Percentiles rank a stretch among this genome's conserved stretches.
phyloP scores from a whole-genome alignment of 2,329 filamentous ascomycete species.

The Thielaviopsis musarum region DNA sequence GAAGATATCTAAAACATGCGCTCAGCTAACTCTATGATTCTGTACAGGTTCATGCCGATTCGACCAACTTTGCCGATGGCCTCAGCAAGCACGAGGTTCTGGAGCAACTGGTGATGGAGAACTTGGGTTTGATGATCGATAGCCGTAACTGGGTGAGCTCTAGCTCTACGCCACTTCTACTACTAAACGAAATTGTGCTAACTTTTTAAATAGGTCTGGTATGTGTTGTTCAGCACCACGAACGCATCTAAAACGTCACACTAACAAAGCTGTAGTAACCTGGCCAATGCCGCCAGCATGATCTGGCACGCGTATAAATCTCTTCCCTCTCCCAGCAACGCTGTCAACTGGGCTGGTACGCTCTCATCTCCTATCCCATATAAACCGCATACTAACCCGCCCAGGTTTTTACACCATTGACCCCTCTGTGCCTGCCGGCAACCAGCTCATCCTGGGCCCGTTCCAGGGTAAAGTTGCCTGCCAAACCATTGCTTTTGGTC shows the following conservation, averaged over 20 bases:
- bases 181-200: neutral
- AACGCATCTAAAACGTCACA: too few species aligned
- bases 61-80: constrained; percentile 52
- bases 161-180: neutral
- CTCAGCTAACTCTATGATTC: neutral
- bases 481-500: constrained; percentile 56
- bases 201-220: constrained; percentile 7
- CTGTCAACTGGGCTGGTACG: constrained; percentile 62
- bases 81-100: constrained; percentile 59
- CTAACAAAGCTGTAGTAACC: constrained; percentile 39
- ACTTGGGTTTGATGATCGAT: constrained; percentile 49
- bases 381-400: constrained; percentile 2
- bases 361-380: neutral
- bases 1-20: too few species aligned
- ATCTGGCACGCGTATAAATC: constrained; percentile 70
- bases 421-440: constrained; percentile 16
- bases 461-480: constrained; percentile 72
- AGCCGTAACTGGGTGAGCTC: constrained; percentile 62
- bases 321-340: constrained; percentile 43
- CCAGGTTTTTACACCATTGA: constrained; percentile 60
- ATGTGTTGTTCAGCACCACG: neutral
- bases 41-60: constrained; percentile 56
- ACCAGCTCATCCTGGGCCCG: constrained; percentile 55
- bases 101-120: constrained; percentile 54
- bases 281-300: constrained; percentile 57